These are phyloP conservation scores for Neurospora crassa DNA, from an alignment of 2,329 filamentous ascomycete genomes.

Conservation along the genomic window DNA sequence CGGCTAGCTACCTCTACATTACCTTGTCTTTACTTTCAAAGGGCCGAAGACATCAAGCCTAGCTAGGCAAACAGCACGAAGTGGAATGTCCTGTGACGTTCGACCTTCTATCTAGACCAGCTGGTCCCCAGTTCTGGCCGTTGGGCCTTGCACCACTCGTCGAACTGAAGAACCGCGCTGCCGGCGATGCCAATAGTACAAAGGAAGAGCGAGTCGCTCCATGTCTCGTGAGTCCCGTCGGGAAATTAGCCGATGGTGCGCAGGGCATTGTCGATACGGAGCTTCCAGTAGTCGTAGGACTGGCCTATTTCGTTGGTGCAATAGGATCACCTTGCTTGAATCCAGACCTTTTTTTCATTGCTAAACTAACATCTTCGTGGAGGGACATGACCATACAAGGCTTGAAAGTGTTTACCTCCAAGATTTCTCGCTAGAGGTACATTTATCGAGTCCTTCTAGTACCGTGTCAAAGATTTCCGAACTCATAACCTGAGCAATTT, in stretches of 20 bases:
- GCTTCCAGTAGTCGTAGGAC: conserved; percentile 1
- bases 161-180: background rate
- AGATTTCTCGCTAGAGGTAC: background rate
- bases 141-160: conserved; percentile 1
- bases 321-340: background rate
- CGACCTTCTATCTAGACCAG: too few relatives aligned
- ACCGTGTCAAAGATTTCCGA: background rate
- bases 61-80: background rate
- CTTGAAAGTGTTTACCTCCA: background rate
- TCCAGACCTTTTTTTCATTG: background rate
- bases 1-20: background rate
- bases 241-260: background rate
- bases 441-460: too few relatives aligned
- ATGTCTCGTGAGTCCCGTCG: conserved; percentile 3
- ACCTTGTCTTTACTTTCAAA: background rate
- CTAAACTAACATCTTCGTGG: background rate
- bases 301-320: background rate
- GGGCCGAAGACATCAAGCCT: background rate
- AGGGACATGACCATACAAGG: background rate
- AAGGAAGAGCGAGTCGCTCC: conserved; percentile 1
- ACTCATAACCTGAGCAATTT: background rate
- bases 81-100: too few relatives aligned
- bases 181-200: background rate
- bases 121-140: background rate
- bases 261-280: conserved; percentile 2